Base-by-base conservation (phyloP, 2,329 filamentous ascomycete genomes). In the Phialophora chinensis region DNA sequence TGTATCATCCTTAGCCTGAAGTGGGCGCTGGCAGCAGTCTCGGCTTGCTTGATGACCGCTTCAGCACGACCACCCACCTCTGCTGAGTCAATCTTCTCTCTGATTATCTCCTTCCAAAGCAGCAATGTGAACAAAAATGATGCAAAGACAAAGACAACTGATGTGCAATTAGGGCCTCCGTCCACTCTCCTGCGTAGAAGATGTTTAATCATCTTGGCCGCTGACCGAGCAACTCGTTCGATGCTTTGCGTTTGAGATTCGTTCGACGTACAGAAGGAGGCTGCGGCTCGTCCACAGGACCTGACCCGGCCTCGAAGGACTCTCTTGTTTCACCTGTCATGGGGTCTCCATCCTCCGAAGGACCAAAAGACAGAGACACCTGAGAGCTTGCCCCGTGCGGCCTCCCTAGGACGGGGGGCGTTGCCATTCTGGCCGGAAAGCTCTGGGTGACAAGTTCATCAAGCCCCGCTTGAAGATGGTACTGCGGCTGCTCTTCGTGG, bases 1-100 rank as follows among this genome's bases (percentile, higher is more conserved):
- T 86, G 93, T 90, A 91, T 96, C 92, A 96, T 96, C 92, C 92
- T 96, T 96, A 96, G 91, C 84, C 92, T 86, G 89, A 96, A 80
- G 79, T 81, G 57, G 63, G 58, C 49, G 60, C 44, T 66, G 72
- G 54, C 62, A 66, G 66, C 63, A 72, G 66, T 68, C 71, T 71
- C 65, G 55, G 47, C 60, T 29, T 63, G 60, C 53, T 68, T 60
- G 68, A 72, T 73, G 73, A 69, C 69, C 67, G 76, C 54, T 78
- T 77, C 76, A 76, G 72, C 53, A 27, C 58, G 44, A 44, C 77
- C 27, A 29, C 77, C 75, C 77, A 72, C 74, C 35, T 6, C 20
- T 79, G 79, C 74, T 76, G 79, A 81, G 71, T 70, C 73, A 79
- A 81, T 81, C 79, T 81, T 81, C 79, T 81, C 79, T 81, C 79